Conservation (phyloP, 495 filamentous ascomycete species). For the Penicillium macrosclerotiorum region DNA sequence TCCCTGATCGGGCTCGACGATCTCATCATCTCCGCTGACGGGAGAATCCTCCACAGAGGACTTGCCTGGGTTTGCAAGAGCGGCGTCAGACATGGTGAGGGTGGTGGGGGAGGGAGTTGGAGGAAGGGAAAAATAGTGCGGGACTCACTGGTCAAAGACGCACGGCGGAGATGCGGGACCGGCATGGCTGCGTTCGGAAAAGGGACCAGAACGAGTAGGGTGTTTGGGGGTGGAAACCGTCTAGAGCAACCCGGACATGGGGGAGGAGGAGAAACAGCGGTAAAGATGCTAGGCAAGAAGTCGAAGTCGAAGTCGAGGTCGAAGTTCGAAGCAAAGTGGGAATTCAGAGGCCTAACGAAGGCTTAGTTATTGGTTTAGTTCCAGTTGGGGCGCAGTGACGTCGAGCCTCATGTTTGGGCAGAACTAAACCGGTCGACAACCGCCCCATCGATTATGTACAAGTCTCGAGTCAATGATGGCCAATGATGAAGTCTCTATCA, state of each 20-base stretch:
- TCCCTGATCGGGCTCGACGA: conserved; percentile 67
- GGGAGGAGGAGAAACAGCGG: not conserved
- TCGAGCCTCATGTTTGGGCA: conserved; percentile 3
- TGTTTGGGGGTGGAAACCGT: conserved; percentile 5
- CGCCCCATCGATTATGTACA: too few relatives aligned
- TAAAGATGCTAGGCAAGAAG: too few relatives aligned
- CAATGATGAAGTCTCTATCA: too few relatives aligned
- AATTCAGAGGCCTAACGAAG: too few relatives aligned
- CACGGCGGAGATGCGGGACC: conserved; percentile 31
- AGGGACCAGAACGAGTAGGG: conserved; percentile 10
- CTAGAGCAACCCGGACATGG: too few relatives aligned
- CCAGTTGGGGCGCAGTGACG: conserved; percentile 5
- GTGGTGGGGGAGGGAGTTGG: not conserved
- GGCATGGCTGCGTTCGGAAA: conserved; percentile 31
- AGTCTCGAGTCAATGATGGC: too few relatives aligned
- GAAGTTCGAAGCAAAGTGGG: conserved; percentile 18
- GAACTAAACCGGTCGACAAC: too few relatives aligned
- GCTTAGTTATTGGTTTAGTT: not conserved
- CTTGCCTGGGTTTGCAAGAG: conserved; percentile 40
- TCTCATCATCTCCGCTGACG: conserved; percentile 63
- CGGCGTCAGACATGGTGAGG: conserved; percentile 38
- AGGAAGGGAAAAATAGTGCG: conserved; percentile 8
- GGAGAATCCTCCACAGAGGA: conserved; percentile 55
- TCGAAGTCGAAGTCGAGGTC: conserved; percentile 15
- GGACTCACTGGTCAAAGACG: conserved; percentile 28